These are phyloP conservation scores for Nothopassalora personata DNA, from an alignment of 2,329 filamentous ascomycete species.

Conservation along the genomic window DNA sequence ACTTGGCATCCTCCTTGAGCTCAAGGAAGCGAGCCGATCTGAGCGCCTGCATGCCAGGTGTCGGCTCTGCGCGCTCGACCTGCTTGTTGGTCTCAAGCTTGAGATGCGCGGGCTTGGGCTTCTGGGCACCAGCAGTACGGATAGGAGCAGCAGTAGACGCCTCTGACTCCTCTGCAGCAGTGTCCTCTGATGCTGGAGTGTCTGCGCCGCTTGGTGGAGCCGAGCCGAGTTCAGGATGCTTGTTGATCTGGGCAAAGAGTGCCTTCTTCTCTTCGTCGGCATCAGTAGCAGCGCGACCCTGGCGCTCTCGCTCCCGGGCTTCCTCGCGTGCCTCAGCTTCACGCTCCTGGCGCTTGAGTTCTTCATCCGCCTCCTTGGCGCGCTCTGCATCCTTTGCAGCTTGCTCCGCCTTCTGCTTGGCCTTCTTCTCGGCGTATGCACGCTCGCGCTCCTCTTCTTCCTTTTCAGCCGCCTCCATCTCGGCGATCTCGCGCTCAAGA, in stretches of 20 bases:
- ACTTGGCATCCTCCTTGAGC: slow-evolving; percentile 67
- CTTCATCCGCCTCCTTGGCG: slow-evolving; percentile 50
- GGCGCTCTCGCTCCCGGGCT: slow-evolving; percentile 35
- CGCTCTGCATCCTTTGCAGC: slow-evolving; percentile 50
- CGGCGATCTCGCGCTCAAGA: slow-evolving; percentile 57
- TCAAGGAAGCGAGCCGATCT: slow-evolving; percentile 86
- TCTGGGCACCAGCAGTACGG: slow-evolving; percentile 50
- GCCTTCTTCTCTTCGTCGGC: slow-evolving; percentile 39
- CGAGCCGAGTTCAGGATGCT: slow-evolving; percentile 41
- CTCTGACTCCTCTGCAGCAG: slow-evolving; percentile 14
- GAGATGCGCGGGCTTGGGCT: slow-evolving; percentile 79
- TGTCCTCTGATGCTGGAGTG: slow-evolving; percentile 40
- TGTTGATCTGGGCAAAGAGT: slow-evolving; percentile 46
- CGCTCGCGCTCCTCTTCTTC: slow-evolving; percentile 38
- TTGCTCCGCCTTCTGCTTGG: slow-evolving; percentile 48
- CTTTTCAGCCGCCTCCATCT: slow-evolving; percentile 43
- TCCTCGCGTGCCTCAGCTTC: slow-evolving; percentile 47
- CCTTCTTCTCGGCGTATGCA: slow-evolving; percentile 67
- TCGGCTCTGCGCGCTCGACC: slow-evolving; percentile 87
- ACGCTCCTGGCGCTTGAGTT: slow-evolving; percentile 44
- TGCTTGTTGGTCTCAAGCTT: slow-evolving; percentile 83
- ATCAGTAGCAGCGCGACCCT: slow-evolving; percentile 17
- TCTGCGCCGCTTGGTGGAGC: slow-evolving; percentile 27
- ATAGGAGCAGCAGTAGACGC: slow-evolving; percentile 19
- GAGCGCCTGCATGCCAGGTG: slow-evolving; percentile 85